Percentiles rank a stretch among this genome's conserved stretches.
Conservation (phyloP, 1,284 basidiomycete species). For the Pseudozyma tsukubaensis region DNA sequence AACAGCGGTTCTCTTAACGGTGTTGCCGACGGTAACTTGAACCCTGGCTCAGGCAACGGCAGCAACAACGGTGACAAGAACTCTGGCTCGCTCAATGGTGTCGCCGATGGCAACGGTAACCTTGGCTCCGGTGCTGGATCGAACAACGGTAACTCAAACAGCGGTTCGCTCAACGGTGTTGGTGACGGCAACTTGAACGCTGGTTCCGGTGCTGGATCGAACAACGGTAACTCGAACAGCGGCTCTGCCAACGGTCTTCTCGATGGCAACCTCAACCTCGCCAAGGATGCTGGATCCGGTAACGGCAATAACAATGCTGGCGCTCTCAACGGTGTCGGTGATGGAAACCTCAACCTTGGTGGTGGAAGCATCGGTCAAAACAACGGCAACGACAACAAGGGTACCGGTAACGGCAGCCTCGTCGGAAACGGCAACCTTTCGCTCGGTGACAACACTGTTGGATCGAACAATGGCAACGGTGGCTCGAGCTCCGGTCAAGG, state of each 20-base stretch:
- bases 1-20: constrained; percentile 28
- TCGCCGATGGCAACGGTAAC: constrained; percentile 27
- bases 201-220: constrained; percentile 13
- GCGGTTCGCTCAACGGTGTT: constrained; percentile 30
- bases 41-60: constrained; percentile 26
- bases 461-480: constrained; percentile 27
- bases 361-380: constrained; percentile 8
- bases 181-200: constrained; percentile 30
- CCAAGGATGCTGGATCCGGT: constrained; percentile 13
- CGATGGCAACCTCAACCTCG: constrained; percentile 29
- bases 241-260: constrained; percentile 22
- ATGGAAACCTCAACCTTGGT: constrained; percentile 23
- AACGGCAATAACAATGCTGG: constrained; percentile 33
- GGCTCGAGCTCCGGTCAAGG: constrained; percentile 17
- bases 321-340: constrained; percentile 21
- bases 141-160: constrained; percentile 26
- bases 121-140: constrained; percentile 14
- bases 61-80: constrained; percentile 30
- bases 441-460: constrained; percentile 7
- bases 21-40: constrained; percentile 26
- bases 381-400: constrained; percentile 29
- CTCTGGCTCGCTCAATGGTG: constrained; percentile 23
- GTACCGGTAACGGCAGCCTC: constrained; percentile 22
- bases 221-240: constrained; percentile 26
- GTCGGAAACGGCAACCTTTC: constrained; percentile 18